Evolutionary conservation across 352 stramenopile genomes (phyloP).

Genomic region (Globisporangium megalacanthum): DNA sequence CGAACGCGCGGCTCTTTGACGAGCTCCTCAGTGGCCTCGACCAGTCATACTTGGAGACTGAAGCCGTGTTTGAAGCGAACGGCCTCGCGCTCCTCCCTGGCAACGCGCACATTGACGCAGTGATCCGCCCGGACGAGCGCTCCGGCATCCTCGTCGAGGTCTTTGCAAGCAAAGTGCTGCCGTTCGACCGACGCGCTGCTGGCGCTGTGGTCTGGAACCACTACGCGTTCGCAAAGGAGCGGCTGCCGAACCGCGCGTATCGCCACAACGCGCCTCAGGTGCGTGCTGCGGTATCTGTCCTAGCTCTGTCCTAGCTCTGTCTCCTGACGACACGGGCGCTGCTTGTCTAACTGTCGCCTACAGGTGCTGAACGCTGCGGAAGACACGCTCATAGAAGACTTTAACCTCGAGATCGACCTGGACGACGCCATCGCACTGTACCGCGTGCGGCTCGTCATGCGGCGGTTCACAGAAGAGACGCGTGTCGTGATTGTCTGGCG

Average conservation of each 20-base stretch:
- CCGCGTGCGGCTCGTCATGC: constrained; percentile 40
- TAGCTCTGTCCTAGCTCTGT: too few relatives aligned
- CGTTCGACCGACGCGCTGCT: constrained; percentile 36
- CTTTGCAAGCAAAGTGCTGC: constrained; percentile 41
- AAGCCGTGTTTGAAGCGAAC: constrained; percentile 27
- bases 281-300: too few relatives aligned
- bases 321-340: too few relatives aligned
- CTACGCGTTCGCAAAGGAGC: constrained; percentile 19
- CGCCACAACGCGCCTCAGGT: constrained; percentile 38
- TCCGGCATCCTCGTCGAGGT: constrained; percentile 36
- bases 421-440: constrained; percentile 44
- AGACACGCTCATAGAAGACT: constrained; percentile 53
- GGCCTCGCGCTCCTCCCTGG: constrained; percentile 25
- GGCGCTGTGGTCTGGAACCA: constrained; percentile 42
- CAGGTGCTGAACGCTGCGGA: constrained; percentile 21
- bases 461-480: constrained; percentile 37
- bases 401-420: constrained; percentile 39
- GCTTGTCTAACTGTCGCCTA: too few relatives aligned
- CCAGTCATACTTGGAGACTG: constrained; percentile 21
- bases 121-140: constrained; percentile 26
- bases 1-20: constrained; percentile 20
- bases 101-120: constrained; percentile 25
- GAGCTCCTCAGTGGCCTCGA: constrained; percentile 21
- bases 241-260: constrained; percentile 37
- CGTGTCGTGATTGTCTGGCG: constrained; percentile 53